Conservation (phyloP, 441 rosid species). For the Viola pubescens region DNA sequence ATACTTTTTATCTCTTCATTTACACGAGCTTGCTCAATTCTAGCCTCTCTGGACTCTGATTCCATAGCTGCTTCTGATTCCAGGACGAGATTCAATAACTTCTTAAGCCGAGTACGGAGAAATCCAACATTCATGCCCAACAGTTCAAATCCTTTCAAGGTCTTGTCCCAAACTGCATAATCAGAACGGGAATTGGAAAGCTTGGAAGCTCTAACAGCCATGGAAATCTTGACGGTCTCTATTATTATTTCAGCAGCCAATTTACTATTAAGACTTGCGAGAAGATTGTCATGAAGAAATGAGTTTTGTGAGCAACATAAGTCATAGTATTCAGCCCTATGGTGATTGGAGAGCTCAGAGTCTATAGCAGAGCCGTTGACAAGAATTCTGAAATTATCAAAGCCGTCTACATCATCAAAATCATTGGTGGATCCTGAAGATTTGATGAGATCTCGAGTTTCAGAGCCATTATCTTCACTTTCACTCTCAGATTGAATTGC, state of each 20-base stretch:
- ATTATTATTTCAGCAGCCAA: conserved; percentile 46
- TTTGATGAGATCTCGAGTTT: conserved; percentile 12
- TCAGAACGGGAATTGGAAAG: conserved; percentile 30
- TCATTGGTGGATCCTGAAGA: conserved; percentile 19
- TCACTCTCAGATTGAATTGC: conserved; percentile 20
- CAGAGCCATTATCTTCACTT: conserved; percentile 13
- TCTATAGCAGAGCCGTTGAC: conserved; percentile 30
- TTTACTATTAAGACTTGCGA: conserved; percentile 37
- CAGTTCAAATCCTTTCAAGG: conserved; percentile 47
- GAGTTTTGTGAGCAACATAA: conserved; percentile 39
- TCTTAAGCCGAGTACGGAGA: conserved; percentile 31
- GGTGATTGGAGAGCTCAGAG: conserved; percentile 34
- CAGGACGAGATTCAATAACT: conserved; percentile 25
- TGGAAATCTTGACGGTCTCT: conserved; percentile 41
- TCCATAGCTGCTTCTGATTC: conserved; percentile 32
- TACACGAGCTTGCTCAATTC: conserved; percentile 26
- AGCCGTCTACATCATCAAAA: conserved; percentile 22
- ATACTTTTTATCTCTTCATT: conserved; percentile 31
- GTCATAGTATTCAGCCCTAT: conserved; percentile 32
- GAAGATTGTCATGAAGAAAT: conserved; percentile 38
- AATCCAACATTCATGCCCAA: conserved; percentile 50
- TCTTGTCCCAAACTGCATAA: conserved; percentile 43
- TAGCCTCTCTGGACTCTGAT: conserved; percentile 24
- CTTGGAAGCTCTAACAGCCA: conserved; percentile 34
- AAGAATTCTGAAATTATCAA: conserved; percentile 27